Conservation (phyloP, 2,329 filamentous ascomycete species). For the Calonectria hawksworthii region DNA sequence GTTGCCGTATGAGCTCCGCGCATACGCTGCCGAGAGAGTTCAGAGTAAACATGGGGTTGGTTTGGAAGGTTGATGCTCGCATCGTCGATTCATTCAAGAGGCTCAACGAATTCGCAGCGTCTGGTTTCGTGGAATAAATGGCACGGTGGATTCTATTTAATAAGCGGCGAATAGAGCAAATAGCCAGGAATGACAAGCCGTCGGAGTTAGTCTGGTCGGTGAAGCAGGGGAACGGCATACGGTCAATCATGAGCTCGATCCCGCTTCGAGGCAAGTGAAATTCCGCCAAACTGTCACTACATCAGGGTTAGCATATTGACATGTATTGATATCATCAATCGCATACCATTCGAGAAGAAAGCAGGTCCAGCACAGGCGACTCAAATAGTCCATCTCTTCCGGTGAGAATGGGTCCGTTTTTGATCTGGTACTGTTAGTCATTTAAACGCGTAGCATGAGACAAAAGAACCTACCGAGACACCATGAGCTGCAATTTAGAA, state of each 20-base stretch:
- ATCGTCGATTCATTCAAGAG: neutral
- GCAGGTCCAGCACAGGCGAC: neutral
- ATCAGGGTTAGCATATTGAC: neutral
- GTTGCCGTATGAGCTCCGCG: neutral
- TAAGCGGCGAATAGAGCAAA: neutral
- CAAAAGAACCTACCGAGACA: neutral
- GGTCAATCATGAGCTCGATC: slow-evolving; percentile 43
- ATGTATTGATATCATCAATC: no score
- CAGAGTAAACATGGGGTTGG: neutral
- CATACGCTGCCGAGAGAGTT: neutral
- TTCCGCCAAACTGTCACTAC: slow-evolving; percentile 40
- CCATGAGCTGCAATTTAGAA: neutral
- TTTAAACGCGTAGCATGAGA: neutral
- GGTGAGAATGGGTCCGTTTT: neutral
- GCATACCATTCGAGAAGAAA: neutral
- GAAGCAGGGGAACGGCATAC: slow-evolving; percentile 42
- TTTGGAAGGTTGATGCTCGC: neutral
- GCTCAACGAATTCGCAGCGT: neutral
- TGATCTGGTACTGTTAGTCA: neutral
- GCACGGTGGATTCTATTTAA: slow-evolving; percentile 1
- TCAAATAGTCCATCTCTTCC: neutral
- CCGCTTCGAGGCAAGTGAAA: slow-evolving; percentile 44
- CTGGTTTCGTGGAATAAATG: neutral
- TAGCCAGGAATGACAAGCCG: slow-evolving; percentile 28
- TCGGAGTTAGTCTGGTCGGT: slow-evolving; percentile 31